Evolutionary conservation across 2,329 filamentous ascomycete genomes (phyloP).

Genomic region (Cytospora leucostoma): DNA sequence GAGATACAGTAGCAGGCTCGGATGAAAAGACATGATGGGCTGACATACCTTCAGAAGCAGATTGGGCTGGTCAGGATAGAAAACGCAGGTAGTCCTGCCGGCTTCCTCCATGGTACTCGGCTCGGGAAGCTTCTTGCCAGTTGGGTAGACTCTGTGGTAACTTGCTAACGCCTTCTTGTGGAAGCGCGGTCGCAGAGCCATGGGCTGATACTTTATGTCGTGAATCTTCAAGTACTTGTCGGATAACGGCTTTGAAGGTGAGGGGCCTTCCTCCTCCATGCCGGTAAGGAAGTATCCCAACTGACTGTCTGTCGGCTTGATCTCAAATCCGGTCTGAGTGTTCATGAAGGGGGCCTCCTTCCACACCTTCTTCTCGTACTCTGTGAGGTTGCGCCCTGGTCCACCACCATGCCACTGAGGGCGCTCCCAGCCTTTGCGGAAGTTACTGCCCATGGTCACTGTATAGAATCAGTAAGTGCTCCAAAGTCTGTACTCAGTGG

Average conservation of each 20-base stretch:
- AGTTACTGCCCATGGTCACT: conserved; percentile 8
- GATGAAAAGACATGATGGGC: not conserved
- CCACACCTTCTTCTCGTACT: not conserved
- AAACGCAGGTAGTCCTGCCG: not conserved
- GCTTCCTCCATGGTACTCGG: not conserved
- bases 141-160: not conserved
- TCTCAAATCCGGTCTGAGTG: not conserved
- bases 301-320: not conserved
- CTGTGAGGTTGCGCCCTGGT: not conserved
- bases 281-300: not conserved
- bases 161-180: not conserved
- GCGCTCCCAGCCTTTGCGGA: not conserved
- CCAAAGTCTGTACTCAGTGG: not conserved
- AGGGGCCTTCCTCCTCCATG: conserved; percentile 1
- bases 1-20: not conserved
- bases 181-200: not conserved
- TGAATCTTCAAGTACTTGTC: not conserved
- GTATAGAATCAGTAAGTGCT: not conserved
- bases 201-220: not conserved
- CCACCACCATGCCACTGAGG: conserved; percentile 1
- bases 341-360: not conserved
- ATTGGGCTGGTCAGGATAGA: conserved; percentile 12
- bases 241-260: not conserved
- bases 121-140: not conserved
- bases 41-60: conserved; percentile 12